These are phyloP conservation scores for Geotrichum aggregatum DNA, from an alignment of 1,139 yeast species.

Conservation along the genomic window DNA sequence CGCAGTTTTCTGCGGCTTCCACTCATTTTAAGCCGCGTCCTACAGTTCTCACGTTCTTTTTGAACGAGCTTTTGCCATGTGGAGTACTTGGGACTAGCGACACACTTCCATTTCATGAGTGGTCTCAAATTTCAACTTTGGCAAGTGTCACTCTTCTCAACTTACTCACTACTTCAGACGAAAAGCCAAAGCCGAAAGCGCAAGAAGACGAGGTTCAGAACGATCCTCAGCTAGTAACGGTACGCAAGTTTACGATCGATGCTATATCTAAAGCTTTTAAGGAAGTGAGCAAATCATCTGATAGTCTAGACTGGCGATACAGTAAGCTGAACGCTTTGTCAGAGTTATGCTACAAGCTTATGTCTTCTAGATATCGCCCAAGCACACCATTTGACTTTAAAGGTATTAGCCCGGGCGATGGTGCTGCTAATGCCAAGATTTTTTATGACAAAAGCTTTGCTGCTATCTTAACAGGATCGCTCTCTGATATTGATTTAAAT, in stretches of 20 bases:
- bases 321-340: slow-evolving; percentile 56
- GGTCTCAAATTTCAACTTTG: slow-evolving; percentile 47
- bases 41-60: slow-evolving; percentile 69
- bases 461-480: slow-evolving; percentile 50
- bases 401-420: slow-evolving; percentile 47
- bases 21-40: slow-evolving; percentile 55
- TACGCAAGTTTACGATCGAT: slow-evolving; percentile 72
- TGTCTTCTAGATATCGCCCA: slow-evolving; percentile 26
- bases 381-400: slow-evolving; percentile 37
- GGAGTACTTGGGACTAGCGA: slow-evolving; percentile 39
- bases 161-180: slow-evolving; percentile 51
- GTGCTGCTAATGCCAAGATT: slow-evolving; percentile 56
- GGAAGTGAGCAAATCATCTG: slow-evolving; percentile 43
- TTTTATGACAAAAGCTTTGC: slow-evolving; percentile 68
- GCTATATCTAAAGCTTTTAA: slow-evolving; percentile 58
- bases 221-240: slow-evolving; percentile 66
- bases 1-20: slow-evolving; percentile 30
- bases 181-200: slow-evolving; percentile 31
- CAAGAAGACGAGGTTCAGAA: slow-evolving; percentile 45
- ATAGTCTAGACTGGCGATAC: slow-evolving; percentile 43
- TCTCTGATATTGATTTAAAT: slow-evolving; percentile 66
- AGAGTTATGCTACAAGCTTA: slow-evolving; percentile 43
- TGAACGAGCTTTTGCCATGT: slow-evolving; percentile 70
- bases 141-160: slow-evolving; percentile 43
- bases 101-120: slow-evolving; percentile 27